Base-by-base conservation (phyloP, 169 alveolate genomes). In the Condylostoma magnum region DNA sequence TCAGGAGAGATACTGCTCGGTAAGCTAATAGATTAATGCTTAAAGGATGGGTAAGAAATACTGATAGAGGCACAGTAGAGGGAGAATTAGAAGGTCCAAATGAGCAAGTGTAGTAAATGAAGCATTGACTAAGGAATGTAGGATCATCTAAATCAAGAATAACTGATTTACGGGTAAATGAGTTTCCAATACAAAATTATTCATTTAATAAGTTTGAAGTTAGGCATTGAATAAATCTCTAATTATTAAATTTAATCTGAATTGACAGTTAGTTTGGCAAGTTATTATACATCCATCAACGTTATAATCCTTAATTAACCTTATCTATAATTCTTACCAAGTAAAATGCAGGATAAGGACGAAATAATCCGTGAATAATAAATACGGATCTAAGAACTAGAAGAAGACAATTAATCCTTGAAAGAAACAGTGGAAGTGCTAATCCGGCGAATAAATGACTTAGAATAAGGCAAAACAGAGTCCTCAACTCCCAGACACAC, bases 41-140 rank as follows among this genome's bases (percentile, higher is more conserved):
- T 4, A 52, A 47, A 22, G 90, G 90, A 1, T 83, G 90, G 90
- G 82, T 77, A 36, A 31, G 43, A 27, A 83, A 83, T 33, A 69
- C 90, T 12, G 2, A 48, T 34, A 37, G 55, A 6, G 85, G 82
- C 12, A 69, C 92, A 15, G 90, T 83, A 20, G 27, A 30, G n/a
- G 90, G 90, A 34, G 84, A 84, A 50, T 58, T 69, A 50, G 85
- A 83, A 66, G 90, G 90, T 25, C 34, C 73, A 37, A 18, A 38
- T 25, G 58, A 41, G 10, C n/a, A 63, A 22, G 46, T 63, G 20
- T 20, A 37, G 18, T 33, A 63, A 28, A 43, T 63, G 15, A 43
- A 44, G 27, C 58, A 63, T 34, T 63, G 73, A 57, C 33, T 63
- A 18, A 15, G 73, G 5, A 3, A 41, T 28, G 6, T 43, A 12